Base-by-base conservation (phyloP, 805 yeast species). In the Yamadazyma sp. region DNA sequence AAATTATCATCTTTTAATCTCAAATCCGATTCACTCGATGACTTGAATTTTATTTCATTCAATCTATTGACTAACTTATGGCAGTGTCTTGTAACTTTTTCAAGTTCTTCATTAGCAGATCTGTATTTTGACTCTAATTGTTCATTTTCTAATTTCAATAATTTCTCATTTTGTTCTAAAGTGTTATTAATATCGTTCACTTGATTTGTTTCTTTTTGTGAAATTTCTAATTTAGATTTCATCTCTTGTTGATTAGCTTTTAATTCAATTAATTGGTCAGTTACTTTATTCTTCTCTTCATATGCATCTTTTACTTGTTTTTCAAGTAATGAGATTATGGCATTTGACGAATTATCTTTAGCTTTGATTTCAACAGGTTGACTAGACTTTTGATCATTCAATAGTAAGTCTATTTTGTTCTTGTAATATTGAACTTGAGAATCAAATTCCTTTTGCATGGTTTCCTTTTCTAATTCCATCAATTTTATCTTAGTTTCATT, bases 401-500 rank as follows among this genome's bases (percentile, higher is more conserved):
- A 35, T 35, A 58, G 29, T 21, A 48, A 28, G 34, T 60, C 49
- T 38, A 56, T 31, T 46, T 58, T 44, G 36, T 53, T 54, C 41
- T 63, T 59, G 41, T 58, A 58, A 19, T 51, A 47, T n/a, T 51
- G 53, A 12, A 60, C 39, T 39, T 72, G 69, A 22, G 51, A 45
- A 32, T 63, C 62, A 36, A 61, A 51, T 18, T 59, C 65, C 12
- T 43, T 36, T n/a, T 31, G 30, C 12, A 37, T 7, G n/a, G 33
- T 19, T 5, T 44, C 48, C 27, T 62, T 52, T 18, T 75, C 79
- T 15, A 55, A 46, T 35, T 59, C 58, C 14, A 66, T 39, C 15
- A 60, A 42, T 22, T 62, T 60, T 23, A 67, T 49, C 32, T 63
- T 57, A 8, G 62, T 56, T 36, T 73, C 76, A 36, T 62, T 57